Percentiles rank a stretch among this genome's conserved stretches.
Conservation (phyloP, 495 filamentous ascomycete species). For the Talaromyces stipitatus region DNA sequence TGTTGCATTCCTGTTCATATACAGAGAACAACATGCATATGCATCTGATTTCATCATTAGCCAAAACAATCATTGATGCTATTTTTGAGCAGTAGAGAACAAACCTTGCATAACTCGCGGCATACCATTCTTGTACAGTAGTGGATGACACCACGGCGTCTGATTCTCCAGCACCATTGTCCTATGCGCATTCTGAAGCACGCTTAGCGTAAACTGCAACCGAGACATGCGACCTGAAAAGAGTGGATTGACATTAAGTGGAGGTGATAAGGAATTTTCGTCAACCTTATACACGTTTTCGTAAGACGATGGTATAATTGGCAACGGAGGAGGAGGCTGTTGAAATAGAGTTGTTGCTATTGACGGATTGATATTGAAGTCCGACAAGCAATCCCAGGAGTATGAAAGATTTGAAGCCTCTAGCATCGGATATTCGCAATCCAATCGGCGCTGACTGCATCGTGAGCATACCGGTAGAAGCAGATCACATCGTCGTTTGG, state of each 20-base stretch:
- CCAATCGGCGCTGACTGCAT: slow-evolving; percentile 31
- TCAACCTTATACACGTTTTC: background rate
- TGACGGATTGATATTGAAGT: background rate
- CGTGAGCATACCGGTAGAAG: slow-evolving; percentile 39
- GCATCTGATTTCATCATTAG: slow-evolving; percentile 27
- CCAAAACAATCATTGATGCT: background rate
- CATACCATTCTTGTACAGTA: slow-evolving; percentile 39
- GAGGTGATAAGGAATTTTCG: background rate
- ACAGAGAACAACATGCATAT: slow-evolving; percentile 38
- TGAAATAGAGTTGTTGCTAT: background rate
- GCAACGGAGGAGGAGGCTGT: background rate
- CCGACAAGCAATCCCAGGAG: background rate
- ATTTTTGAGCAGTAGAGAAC: background rate
- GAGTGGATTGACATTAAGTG: background rate
- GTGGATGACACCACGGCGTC: slow-evolving; percentile 42
- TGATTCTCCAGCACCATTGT: slow-evolving; percentile 41
- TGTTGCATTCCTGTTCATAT: slow-evolving; percentile 35
- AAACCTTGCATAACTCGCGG: slow-evolving; percentile 41
- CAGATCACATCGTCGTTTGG: slow-evolving; percentile 46
- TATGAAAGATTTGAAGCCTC: background rate
- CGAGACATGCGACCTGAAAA: slow-evolving; percentile 21
- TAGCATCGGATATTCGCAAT: slow-evolving; percentile 34
- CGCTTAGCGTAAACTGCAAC: slow-evolving; percentile 37
- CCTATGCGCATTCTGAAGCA: slow-evolving; percentile 28
- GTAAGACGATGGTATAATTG: background rate